A percentile compares a stretch with the other conserved stretches of the same genome.
phyloP scores from a whole-genome alignment of 192 early-diverging fungal species.

The Haplosporangium gracile region DNA sequence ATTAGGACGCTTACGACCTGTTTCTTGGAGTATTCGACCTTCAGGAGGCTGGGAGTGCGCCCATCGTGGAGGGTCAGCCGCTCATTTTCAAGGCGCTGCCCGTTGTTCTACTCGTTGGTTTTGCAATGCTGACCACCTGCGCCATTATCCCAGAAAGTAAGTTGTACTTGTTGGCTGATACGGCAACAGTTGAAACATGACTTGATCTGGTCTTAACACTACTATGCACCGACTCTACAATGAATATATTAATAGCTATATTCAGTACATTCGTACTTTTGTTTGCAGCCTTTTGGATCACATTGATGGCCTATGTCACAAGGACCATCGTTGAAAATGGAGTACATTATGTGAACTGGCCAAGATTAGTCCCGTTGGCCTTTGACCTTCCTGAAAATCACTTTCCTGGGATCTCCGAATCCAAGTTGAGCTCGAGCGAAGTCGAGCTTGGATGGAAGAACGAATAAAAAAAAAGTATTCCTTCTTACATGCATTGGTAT shows the following conservation, averaged over 20 bases:
- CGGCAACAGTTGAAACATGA: background rate
- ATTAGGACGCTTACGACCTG: constrained; percentile 88
- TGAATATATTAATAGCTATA: constrained; percentile 4
- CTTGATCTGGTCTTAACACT: background rate
- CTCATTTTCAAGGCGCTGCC: constrained; percentile 64
- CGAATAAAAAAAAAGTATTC: constrained; percentile 23
- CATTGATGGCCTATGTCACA: constrained; percentile 54
- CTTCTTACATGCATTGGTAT: background rate
- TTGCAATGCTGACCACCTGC: constrained; percentile 31
- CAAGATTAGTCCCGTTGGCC: constrained; percentile 53
- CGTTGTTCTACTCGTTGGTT: constrained; percentile 21
- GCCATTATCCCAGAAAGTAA: constrained; percentile 56
- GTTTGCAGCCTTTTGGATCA: constrained; percentile 59
- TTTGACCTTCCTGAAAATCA: constrained; percentile 27
- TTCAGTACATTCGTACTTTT: constrained; percentile 11
- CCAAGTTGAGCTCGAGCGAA: constrained; percentile 22
- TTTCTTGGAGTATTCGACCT: constrained; percentile 72
- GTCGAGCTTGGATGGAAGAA: constrained; percentile 56
- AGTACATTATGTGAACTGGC: constrained; percentile 66
- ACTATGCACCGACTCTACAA: background rate
- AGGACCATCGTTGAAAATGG: constrained; percentile 61
- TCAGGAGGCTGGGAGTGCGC: constrained; percentile 43
- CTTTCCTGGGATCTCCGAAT: constrained; percentile 13
- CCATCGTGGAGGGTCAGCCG: constrained; percentile 66
- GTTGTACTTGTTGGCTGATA: background rate